phyloP scores from a whole-genome alignment of 2,329 filamentous ascomycete species.

The Ophiosphaerella narmari region DNA sequence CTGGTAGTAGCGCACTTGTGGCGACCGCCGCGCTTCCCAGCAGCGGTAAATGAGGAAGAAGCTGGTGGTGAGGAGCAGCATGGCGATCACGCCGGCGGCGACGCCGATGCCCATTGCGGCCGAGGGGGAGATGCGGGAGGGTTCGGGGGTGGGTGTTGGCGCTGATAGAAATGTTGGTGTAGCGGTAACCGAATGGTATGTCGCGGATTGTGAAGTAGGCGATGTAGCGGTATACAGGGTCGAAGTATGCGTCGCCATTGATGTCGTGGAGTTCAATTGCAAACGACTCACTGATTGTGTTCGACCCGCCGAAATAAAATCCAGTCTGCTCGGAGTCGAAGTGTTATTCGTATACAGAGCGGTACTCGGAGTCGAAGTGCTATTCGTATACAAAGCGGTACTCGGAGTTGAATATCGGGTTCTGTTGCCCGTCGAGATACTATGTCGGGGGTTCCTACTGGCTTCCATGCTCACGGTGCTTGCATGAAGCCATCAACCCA shows the following conservation, averaged over 20 bases:
- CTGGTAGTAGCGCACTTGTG: slow-evolving; percentile 9
- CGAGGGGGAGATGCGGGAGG: slow-evolving; percentile 9
- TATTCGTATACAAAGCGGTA: neutral
- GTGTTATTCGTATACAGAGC: too few species aligned
- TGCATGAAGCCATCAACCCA: too few species aligned
- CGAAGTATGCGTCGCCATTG: neutral
- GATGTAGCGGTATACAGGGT: neutral
- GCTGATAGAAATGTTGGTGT: neutral
- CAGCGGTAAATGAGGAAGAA: slow-evolving; percentile 16
- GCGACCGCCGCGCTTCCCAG: slow-evolving; percentile 5
- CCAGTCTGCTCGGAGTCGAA: neutral
- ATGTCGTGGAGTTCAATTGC: neutral
- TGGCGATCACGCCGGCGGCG: slow-evolving; percentile 13
- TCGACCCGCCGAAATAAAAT: neutral
- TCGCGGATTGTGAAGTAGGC: neutral
- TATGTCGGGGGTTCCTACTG: too few species aligned
- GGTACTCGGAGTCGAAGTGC: neutral
- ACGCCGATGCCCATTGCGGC: slow-evolving; percentile 21
- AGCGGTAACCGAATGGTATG: neutral
- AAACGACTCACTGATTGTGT: neutral
- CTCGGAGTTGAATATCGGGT: neutral
- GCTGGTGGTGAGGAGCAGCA: slow-evolving; percentile 6
- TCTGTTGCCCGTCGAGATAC: neutral
- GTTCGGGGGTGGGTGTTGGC: neutral
- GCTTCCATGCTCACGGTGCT: too few species aligned